Evolutionary conservation across 768 basidiomycete species (phyloP).

Genomic region (Phylloporus arenicola): DNA sequence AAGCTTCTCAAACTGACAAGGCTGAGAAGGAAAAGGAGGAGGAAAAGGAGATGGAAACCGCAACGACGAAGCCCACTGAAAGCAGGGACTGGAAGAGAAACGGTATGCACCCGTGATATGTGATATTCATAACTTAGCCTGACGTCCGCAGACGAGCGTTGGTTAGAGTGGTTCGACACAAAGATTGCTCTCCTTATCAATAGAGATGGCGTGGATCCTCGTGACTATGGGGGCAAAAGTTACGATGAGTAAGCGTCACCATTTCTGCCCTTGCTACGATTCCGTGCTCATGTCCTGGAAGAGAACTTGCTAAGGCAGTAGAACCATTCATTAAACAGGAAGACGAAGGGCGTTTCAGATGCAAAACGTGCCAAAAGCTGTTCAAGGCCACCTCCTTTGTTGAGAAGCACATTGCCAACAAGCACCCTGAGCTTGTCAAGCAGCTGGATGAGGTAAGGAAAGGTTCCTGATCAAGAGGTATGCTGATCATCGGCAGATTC

Average conservation of each 20-base stretch:
- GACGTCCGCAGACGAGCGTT: slow-evolving; percentile 63
- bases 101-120: slow-evolving; percentile 39
- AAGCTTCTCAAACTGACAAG: slow-evolving; percentile 46
- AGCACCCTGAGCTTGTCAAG: slow-evolving; percentile 84
- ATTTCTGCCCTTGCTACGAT: slow-evolving; percentile 3
- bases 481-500: slow-evolving; percentile 47
- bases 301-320: slow-evolving; percentile 75
- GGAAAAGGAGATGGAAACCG: slow-evolving; percentile 35
- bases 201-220: slow-evolving; percentile 74
- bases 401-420: slow-evolving; percentile 94
- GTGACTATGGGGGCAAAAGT: slow-evolving; percentile 84
- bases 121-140: slow-evolving; percentile 6
- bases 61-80: slow-evolving; percentile 35
- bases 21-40: slow-evolving; percentile 44
- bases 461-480: slow-evolving; percentile 5
- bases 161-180: slow-evolving; percentile 84
- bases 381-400: slow-evolving; percentile 98
- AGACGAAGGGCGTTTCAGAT: slow-evolving; percentile 95
- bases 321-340: slow-evolving; percentile 88
- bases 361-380: slow-evolving; percentile 93
- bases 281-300: slow-evolving; percentile 30
- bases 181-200: slow-evolving; percentile 81
- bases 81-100: slow-evolving; percentile 56
- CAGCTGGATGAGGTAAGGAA: slow-evolving; percentile 73
- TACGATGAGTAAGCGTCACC: slow-evolving; percentile 70